Base-by-base conservation (phyloP, 495 filamentous ascomycete genomes). In the Hyaloscypha variabilis region DNA sequence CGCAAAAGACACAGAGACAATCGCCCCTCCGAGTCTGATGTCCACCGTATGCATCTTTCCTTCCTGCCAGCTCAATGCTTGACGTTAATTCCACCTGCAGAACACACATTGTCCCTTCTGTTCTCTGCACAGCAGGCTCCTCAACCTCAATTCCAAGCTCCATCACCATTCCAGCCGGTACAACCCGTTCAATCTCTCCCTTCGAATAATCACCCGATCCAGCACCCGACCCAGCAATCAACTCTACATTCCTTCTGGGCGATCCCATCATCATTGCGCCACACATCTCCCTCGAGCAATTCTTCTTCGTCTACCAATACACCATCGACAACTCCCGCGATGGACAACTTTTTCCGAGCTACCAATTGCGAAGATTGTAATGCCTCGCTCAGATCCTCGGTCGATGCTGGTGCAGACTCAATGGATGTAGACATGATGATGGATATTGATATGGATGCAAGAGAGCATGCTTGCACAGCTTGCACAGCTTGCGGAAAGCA, bases 31-130 rank as follows among this genome's bases (percentile, higher is more conserved):
- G 68, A 73, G 29, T 28, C 53, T 4, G 65, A 63, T 13, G 63
- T 73, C 8, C 65, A 70, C 50, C 58, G 71, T 73, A 64, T 21
- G 67, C 50, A 6, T 36, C 3, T 10, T 30, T 24, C 49, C 42
- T 42, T 31, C 28, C 11, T 63, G 39, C 39, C 30, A 31, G 28
- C n/a, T 36, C n/a, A 10, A 25, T 4, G 8, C 17, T 14, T 25
- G 21, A 23, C 52, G 58, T 59, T 53, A 67, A 63, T 34, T 19
- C 24, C 17, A 58, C 8, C 23, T 21, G 34, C 25, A 73, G 71
- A 73, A 70, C 71, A 69, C 28, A 70, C 71, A 5, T 57, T 73
- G 36, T 70, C 67, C 1, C 49, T 73, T 25, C 68, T 73, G 42
- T 70, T 57, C 54, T 63, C 65, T 30, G 71, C 71, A 34, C 71